Percentiles rank a stretch among this genome's conserved stretches.
Evolutionary conservation across 345 rosid species (phyloP).

Genomic region (Brassica incana): DNA sequence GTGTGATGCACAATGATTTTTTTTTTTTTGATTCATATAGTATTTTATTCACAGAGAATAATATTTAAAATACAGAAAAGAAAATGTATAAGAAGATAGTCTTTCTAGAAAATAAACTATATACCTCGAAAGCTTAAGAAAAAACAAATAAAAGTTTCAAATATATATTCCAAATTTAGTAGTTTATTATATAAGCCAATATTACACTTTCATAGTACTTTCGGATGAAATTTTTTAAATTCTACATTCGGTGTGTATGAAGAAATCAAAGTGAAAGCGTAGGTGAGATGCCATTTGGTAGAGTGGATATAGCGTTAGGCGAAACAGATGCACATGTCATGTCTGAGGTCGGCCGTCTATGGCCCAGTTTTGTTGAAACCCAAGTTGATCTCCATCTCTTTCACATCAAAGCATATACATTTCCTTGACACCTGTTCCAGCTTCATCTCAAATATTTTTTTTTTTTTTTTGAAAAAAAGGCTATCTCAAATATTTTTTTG

Average conservation of each 20-base stretch:
- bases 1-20: not conserved
- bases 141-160: not conserved
- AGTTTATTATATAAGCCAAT: not conserved
- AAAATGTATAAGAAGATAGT: not conserved
- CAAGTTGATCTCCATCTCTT: conserved; percentile 33
- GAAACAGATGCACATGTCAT: conserved; percentile 37
- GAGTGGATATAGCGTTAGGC: conserved; percentile 18
- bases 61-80: not conserved
- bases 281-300: conserved; percentile 14
- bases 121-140: not conserved
- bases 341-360: conserved; percentile 27
- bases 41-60: not conserved
- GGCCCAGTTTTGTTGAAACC: conserved; percentile 36
- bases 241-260: not conserved
- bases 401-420: not conserved
- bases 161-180: not conserved
- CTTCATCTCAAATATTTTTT: not conserved
- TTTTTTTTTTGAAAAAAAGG: not conserved
- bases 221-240: not conserved
- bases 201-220: not conserved
- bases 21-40: not conserved
- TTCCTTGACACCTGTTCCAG: not conserved
- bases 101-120: not conserved
- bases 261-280: not conserved
- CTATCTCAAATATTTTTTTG: not conserved